These are phyloP conservation scores for Plantago coronopus DNA, from an alignment of 305 asterid species.

Conservation along the genomic window DNA sequence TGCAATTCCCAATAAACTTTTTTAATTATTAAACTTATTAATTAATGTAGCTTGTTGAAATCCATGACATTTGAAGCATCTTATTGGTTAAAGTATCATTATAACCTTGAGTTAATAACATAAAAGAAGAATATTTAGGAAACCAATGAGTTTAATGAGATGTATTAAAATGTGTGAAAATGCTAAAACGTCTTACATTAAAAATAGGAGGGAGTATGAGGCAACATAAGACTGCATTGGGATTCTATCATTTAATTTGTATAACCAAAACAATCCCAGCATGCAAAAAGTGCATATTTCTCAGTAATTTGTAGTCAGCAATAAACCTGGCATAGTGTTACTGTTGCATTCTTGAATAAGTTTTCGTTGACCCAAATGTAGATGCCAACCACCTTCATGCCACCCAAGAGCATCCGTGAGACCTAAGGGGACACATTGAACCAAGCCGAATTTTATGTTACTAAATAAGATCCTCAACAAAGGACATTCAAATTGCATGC, in stretches of 20 bases:
- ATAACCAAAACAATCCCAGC: conserved; percentile 1
- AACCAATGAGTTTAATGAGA: no score
- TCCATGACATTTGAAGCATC: no score
- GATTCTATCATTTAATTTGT: conserved; percentile 2
- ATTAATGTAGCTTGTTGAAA: no score
- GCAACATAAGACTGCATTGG: neutral
- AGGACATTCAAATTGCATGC: conserved; percentile 16
- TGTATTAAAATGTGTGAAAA: no score
- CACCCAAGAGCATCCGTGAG: conserved; percentile 90
- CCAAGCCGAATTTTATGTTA: conserved; percentile 12
- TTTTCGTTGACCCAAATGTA: conserved; percentile 78
- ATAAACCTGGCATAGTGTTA: conserved; percentile 76
- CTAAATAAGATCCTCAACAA: conserved; percentile 5
- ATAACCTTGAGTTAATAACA: no score
- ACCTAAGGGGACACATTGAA: conserved; percentile 45
- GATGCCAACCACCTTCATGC: conserved; percentile 83
- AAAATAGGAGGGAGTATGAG: no score
- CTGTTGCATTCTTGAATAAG: conserved; percentile 77
- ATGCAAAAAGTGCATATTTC: neutral
- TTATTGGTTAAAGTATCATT: no score
- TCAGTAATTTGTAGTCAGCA: conserved; percentile 6
- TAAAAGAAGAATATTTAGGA: no score
- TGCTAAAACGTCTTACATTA: no score
- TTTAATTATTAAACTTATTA: no score
- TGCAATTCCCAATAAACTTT: no score